Base-by-base conservation (phyloP, 1,284 basidiomycete species). In the Abortiporus biennis region DNA sequence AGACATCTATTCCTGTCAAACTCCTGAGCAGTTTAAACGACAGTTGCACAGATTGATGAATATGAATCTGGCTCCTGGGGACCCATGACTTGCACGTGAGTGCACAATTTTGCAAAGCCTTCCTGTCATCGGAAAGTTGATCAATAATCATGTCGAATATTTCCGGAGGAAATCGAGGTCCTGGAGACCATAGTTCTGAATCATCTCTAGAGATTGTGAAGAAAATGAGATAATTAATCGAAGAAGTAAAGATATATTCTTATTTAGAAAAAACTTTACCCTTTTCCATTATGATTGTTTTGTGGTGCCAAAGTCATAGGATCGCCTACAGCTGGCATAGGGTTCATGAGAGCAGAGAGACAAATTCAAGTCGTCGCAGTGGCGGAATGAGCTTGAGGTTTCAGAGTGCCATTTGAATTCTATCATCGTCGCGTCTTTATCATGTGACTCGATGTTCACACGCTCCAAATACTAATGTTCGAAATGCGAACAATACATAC, bases 401-500 rank as follows among this genome's bases (percentile, higher is more conserved):
- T 13, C 69, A 73, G 52, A 67, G 76, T n/a, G 45, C 60, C 30
- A 35, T 32, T 36, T 50, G 61, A 15, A 59, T 65, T 16, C 85
- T 84, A 57, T 61, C 63, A n/a, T n/a, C n/a, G n/a, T n/a, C n/a
- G n/a, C n/a, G n/a, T n/a, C n/a, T n/a, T n/a, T n/a, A n/a, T n/a
- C n/a, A n/a, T 45, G 89, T 89, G 59, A 58, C 80, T 38, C 89
- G 89, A 61, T 77, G 80, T 15, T 71, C 85, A 21, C 69, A 74
- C 1, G 74, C 76, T 43, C 69, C 74, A 52, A 68, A 69, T 3
- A 74, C 70, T 11, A 57, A 75, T 33, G 72, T 73, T 46, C 58
- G 72, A n/a, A 64, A 70, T 15, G 49, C 62, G 42, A 65, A 72
- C 53, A 63, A 65, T 45, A 68, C 66, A 47, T 63, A 57, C 32